These are phyloP conservation scores for Candida palmyrensis DNA, from an alignment of 805 yeast genomes.

Conservation along the genomic window DNA sequence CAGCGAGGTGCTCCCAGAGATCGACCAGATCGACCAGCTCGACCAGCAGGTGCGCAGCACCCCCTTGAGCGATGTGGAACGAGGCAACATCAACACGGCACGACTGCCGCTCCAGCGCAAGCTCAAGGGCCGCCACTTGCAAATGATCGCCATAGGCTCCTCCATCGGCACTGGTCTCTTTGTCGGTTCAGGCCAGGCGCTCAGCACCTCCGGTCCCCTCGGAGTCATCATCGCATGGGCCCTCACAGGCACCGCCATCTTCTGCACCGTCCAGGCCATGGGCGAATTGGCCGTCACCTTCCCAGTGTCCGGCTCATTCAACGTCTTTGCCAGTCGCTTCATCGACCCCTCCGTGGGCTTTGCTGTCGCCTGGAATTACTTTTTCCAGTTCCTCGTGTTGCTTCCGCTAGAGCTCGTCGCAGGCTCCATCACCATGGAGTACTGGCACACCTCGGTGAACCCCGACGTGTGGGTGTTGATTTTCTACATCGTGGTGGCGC, in stretches of 20 bases:
- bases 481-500: conserved; percentile 45
- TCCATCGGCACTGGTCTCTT: conserved; percentile 41
- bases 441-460: conserved; percentile 46
- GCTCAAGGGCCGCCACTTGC: conserved; percentile 30
- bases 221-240: conserved; percentile 36
- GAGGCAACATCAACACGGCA: conserved; percentile 36
- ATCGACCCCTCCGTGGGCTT: conserved; percentile 67
- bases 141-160: conserved; percentile 41
- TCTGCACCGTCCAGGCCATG: conserved; percentile 38
- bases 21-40: conserved; percentile 13
- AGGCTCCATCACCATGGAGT: conserved; percentile 51
- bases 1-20: conserved; percentile 20
- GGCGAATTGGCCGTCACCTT: conserved; percentile 43
- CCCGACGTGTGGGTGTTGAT: conserved; percentile 56
- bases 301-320: conserved; percentile 39
- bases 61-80: conserved; percentile 31
- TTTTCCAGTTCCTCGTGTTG: conserved; percentile 51
- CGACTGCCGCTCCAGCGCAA: conserved; percentile 32
- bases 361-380: conserved; percentile 70
- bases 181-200: conserved; percentile 36
- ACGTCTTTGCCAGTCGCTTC: conserved; percentile 58
- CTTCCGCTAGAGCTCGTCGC: conserved; percentile 65
- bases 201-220: conserved; percentile 35
- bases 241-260: conserved; percentile 30
- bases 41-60: no score